Percentiles rank a stretch among this genome's conserved stretches.
Evolutionary conservation across 176 grass and related monocot genomes (phyloP).

Genomic region (Olyra latifolia): DNA sequence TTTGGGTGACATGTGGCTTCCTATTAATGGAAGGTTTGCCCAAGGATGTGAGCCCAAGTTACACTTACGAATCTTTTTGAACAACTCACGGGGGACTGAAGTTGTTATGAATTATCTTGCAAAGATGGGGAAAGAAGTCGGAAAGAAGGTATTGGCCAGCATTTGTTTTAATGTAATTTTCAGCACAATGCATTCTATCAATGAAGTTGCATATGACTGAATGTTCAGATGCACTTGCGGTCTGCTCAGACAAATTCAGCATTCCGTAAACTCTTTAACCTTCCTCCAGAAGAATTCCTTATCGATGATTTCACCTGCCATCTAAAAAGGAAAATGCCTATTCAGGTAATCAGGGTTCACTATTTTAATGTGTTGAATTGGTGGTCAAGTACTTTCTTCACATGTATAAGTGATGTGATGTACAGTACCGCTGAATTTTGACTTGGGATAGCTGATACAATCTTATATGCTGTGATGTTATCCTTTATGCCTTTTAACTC

Average conservation of each 20-base stretch:
- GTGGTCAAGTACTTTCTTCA: constrained; percentile 18
- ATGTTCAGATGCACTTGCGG: constrained; percentile 75
- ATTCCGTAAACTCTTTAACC: constrained; percentile 84
- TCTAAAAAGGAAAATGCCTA: constrained; percentile 88
- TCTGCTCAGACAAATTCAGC: constrained; percentile 89
- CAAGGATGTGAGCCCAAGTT: constrained; percentile 76
- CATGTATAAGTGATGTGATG: not conserved
- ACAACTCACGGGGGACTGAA: constrained; percentile 69
- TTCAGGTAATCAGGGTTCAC: constrained; percentile 53
- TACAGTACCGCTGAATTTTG: not conserved
- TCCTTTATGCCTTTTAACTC: not conserved
- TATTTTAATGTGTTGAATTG: constrained; percentile 11
- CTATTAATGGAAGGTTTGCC: constrained; percentile 78
- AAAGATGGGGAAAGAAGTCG: constrained; percentile 93
- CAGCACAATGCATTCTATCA: constrained; percentile 4
- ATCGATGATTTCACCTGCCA: constrained; percentile 98
- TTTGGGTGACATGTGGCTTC: constrained; percentile 76
- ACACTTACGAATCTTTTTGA: constrained; percentile 74
- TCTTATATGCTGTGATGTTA: not conserved
- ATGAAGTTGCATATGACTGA: constrained; percentile 33
- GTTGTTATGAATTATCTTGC: constrained; percentile 74
- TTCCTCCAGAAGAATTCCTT: constrained; percentile 93
- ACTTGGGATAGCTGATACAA: not conserved
- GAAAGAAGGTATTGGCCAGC: constrained; percentile 75
- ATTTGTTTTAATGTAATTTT: constrained; percentile 24